phyloP scores from a whole-genome alignment of 116 monocot species.

The Trichopus zeylanicus region DNA sequence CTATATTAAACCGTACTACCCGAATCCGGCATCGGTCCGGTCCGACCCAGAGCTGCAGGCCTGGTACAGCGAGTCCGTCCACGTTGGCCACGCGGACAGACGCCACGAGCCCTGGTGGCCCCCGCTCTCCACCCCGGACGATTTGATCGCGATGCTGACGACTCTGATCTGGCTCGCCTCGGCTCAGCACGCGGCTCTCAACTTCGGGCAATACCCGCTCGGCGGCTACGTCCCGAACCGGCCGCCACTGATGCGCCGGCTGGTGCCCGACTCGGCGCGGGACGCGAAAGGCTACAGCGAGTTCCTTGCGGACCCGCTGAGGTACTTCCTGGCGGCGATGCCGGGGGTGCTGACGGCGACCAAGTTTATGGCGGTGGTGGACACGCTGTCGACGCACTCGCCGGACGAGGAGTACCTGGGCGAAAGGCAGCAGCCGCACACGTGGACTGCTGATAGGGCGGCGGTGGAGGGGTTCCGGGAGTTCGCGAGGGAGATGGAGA shows the following conservation, averaged over 20 bases:
- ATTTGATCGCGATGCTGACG: constrained; percentile 45
- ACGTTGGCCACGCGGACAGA: constrained; percentile 61
- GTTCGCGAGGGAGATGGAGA: constrained; percentile 39
- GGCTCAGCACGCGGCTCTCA: constrained; percentile 80
- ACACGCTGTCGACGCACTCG: constrained; percentile 81
- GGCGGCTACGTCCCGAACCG: constrained; percentile 81
- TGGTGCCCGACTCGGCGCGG: constrained; percentile 40
- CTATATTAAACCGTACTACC: constrained; percentile 47
- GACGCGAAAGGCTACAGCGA: constrained; percentile 30
- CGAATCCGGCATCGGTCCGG: constrained; percentile 18
- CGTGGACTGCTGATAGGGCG: constrained; percentile 43
- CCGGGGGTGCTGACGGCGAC: constrained; percentile 62
- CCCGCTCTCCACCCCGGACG: constrained; percentile 23
- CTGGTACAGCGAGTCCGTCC: constrained; percentile 59
- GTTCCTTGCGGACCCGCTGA: constrained; percentile 56
- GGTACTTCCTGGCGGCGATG: constrained; percentile 49
- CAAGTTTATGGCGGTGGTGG: constrained; percentile 82
- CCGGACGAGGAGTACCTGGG: constrained; percentile 92
- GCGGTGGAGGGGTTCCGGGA: constrained; percentile 27
- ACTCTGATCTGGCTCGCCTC: constrained; percentile 78
- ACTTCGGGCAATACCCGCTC: constrained; percentile 86
- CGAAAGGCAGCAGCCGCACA: constrained; percentile 16
- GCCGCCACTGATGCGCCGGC: constrained; percentile 61
- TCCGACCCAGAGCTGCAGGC: constrained; percentile 55
- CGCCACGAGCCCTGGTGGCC: constrained; percentile 69